Base-by-base conservation (phyloP, 2,329 filamentous ascomycete species). In the Fusarium gaditjirri region DNA sequence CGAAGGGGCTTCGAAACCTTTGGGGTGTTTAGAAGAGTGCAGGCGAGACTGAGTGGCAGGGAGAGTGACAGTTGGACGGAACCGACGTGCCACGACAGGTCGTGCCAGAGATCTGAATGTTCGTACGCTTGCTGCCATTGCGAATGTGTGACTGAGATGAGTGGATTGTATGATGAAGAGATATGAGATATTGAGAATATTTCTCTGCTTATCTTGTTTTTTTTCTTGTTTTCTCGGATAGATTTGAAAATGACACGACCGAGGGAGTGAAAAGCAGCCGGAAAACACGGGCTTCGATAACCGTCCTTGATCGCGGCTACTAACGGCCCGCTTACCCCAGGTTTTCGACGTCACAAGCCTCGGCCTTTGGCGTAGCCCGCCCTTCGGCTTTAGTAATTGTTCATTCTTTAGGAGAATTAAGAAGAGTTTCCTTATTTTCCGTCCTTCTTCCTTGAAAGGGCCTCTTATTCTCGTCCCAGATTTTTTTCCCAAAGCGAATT, bases 1-100 rank as follows among this genome's bases (percentile, higher is more conserved):
- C 2, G 92, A 87, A 1, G 94, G 94, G 16, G 91, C 85, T 61
- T 84, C 84, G 82, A 94, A 94, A 78, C 87, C 89, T 72, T 85
- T 80, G 29, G 89, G 88, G 77, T 90, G 89, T 71, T 89, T 89
- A 61, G 84, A 84, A 21, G 94, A 94, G 64, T 79, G 82, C 60
- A 78, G 79, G 63, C 78, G 83, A 50, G 79, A 81, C 65, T 84
- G 81, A 66, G 78, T 79, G 66, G 81, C 77, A 47, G 81, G 78
- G 72, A 84, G 75, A 65, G 83, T 75, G 58, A 70, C 61, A 62
- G 76, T 70, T 36, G 75, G 65, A 13, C 73, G 76, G 70, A 68
- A 76, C 61, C 68, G 68, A 54, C 70, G 71, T 27, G 70, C 65
- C 38, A 57, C 75, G 56, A 78, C 75, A 12, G 82, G 81, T 47